phyloP scores from a whole-genome alignment of 148 eudicot genomes.

The Pharnaceum exiguum region DNA sequence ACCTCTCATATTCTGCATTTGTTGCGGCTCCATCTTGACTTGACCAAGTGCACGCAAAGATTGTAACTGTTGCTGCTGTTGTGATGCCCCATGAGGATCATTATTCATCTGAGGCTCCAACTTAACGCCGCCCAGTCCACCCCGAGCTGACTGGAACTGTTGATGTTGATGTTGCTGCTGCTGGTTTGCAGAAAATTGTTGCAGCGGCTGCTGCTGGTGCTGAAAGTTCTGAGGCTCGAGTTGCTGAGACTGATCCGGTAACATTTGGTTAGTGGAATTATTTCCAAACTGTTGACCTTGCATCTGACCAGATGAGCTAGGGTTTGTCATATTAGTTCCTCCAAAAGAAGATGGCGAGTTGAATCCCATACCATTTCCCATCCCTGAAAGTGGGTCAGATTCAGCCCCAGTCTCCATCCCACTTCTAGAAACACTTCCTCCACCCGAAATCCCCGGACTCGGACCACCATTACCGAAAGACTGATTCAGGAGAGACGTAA shows the following conservation, averaged over 20 bases:
- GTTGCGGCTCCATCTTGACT: constrained; percentile 77
- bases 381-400: constrained; percentile 58
- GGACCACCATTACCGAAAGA: constrained; percentile 71
- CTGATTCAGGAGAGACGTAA: constrained; percentile 69
- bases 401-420: constrained; percentile 62
- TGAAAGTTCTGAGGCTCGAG: constrained; percentile 48
- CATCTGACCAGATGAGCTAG: constrained; percentile 44
- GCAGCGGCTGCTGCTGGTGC: constrained; percentile 53
- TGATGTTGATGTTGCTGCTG: constrained; percentile 45
- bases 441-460: constrained; percentile 44
- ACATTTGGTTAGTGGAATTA: constrained; percentile 46
- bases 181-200: constrained; percentile 43
- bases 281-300: constrained; percentile 50
- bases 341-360: constrained; percentile 45
- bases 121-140: constrained; percentile 54
- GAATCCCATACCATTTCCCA: constrained; percentile 69
- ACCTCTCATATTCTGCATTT: constrained; percentile 55
- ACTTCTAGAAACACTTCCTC: constrained; percentile 41
- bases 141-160: constrained; percentile 49
- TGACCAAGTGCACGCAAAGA: constrained; percentile 54
- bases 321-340: constrained; percentile 34
- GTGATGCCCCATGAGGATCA: constrained; percentile 38
- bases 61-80: constrained; percentile 50
- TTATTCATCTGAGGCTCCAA: constrained; percentile 49
- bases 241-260: constrained; percentile 60